Base-by-base conservation (phyloP, 83 land plant genomes). In the Picea abies region DNA sequence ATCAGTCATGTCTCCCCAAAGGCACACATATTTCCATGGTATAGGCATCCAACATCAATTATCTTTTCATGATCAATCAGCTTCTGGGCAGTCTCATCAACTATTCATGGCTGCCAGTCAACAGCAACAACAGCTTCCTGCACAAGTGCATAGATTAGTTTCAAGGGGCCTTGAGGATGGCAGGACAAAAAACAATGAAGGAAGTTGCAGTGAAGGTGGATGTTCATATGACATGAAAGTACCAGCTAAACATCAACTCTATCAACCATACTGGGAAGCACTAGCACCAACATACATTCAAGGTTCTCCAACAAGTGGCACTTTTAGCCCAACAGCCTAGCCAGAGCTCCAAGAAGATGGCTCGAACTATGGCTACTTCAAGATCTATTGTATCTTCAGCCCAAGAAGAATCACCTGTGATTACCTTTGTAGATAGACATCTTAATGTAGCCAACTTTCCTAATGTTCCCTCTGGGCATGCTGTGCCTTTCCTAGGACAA, bases 261-360 rank as follows among this genome's bases (percentile, higher is more conserved):
- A 22, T 22, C 67, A 64, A n/a, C 67, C 67, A n/a, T 64, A 64
- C 67, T 5, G 22, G 67, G 67, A 64, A 22, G 67, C 67, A 64
- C 26, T n/a, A 22, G 67, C 67, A 64, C 25, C 25, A 22, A 22
- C 22, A 0, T 64, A 8, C 67, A n/a, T 22, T n/a, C 67, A 64
- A 22, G 67, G 67, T 7, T 64, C 67, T n/a, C 67, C 67, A 64
- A 64, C 67, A 64, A 22, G 22, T 5, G 11, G 67, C 7, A 63
- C 66, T 63, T 64, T n/a, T 22, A 64, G 10, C 16, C 25, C 67
- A 64, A 64, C 67, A 64, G 10, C 26, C 67, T n/a, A 64, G 67
- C 67, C 67, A 64, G 22, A 64, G 67, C 16, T 64, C 67, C 67
- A 64, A 64, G 67, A 64, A 64, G 25, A 64, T 64, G 67, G 67